Evolutionary conservation across 495 filamentous ascomycete species (phyloP), one percentile per base, ranked within the genome.

Genomic region (Cercophora sp.): DNA sequence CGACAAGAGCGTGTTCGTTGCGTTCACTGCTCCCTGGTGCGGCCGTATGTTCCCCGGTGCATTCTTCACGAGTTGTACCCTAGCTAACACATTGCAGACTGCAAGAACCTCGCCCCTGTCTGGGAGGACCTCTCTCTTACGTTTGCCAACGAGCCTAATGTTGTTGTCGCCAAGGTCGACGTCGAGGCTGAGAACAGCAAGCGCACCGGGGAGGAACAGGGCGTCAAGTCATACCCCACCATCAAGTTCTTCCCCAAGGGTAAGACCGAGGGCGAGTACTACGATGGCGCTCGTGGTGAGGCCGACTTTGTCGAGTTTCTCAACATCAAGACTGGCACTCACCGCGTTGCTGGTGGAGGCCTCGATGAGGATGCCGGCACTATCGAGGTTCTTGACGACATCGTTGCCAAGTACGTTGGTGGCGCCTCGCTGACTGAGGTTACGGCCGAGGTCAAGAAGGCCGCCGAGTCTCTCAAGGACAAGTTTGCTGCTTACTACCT

Each of bases 211-310:
- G 68, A 81, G 58, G 86, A 84, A 49, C 88, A 91, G 59, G 87
- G 84, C 53, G 81, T 98, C 41, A 79, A 76, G 44, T 86, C 85
- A 23, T 98, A 91, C 80, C 93, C 93, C 24, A 98, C 93, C 54
- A 93, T 98, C 78, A 96, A 94, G 78, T 98, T 87, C 82, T 97
- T 97, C 79, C 85, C 91, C 64, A 86, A 85, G 71, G 92, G 92
- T 61, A 88, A 85, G 51, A 88, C 79, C 49, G 85, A 85, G 54
- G 67, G 85, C 10, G 75, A 85, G 57, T 61, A 76, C 29, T 98
- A 96, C 80, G 72, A 80, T 26, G 86, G 86, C 48, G 88, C 83
- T 52, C 91, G 93, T 58, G 74, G 78, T 15, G 91, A 95, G 78
- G 73, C 78, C 50, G 86, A 85, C 57, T 74, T 98, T 48, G 67